Evolutionary conservation across 202 grass and related monocot genomes (phyloP).

Genomic region (Eragrostis tef): DNA sequence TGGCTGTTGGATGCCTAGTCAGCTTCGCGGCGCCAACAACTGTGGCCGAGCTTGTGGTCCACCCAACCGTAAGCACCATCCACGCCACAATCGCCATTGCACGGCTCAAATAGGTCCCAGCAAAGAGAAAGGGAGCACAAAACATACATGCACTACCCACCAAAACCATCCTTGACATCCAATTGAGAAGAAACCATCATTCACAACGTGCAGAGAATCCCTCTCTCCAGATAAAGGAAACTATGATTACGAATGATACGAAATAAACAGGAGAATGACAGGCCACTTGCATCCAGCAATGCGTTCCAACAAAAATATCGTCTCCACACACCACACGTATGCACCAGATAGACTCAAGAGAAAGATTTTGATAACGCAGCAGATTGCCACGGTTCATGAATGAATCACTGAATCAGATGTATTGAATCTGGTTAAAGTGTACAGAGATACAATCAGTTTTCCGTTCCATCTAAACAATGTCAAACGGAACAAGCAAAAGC

Average conservation of each 20-base stretch:
- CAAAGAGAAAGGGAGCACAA: background rate
- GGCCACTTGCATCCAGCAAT: background rate
- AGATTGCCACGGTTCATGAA: background rate
- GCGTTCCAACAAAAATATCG: background rate
- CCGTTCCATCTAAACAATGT: slow-evolving; percentile 17
- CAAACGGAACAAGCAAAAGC: background rate
- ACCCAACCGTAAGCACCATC: background rate
- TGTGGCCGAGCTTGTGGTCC: background rate
- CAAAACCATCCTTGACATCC: slow-evolving; percentile 4
- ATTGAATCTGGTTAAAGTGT: slow-evolving; percentile 27
- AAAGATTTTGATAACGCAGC: background rate
- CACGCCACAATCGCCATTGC: slow-evolving; percentile 5
- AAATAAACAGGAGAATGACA: slow-evolving; percentile 1
- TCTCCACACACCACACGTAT: background rate
- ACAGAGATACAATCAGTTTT: slow-evolving; percentile 23
- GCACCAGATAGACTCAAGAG: background rate
- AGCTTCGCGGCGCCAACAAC: slow-evolving; percentile 19
- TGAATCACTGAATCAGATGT: slow-evolving; percentile 20
- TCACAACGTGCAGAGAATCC: background rate
- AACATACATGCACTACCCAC: background rate
- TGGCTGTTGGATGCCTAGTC: slow-evolving; percentile 18
- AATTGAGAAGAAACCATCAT: background rate
- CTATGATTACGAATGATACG: background rate
- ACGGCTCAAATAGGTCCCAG: background rate
- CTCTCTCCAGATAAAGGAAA: background rate